A percentile compares a stretch with the other conserved stretches of the same genome.
Evolutionary conservation across 2,329 filamentous ascomycete genomes (phyloP).

Genomic region (Lachnellula suecica): DNA sequence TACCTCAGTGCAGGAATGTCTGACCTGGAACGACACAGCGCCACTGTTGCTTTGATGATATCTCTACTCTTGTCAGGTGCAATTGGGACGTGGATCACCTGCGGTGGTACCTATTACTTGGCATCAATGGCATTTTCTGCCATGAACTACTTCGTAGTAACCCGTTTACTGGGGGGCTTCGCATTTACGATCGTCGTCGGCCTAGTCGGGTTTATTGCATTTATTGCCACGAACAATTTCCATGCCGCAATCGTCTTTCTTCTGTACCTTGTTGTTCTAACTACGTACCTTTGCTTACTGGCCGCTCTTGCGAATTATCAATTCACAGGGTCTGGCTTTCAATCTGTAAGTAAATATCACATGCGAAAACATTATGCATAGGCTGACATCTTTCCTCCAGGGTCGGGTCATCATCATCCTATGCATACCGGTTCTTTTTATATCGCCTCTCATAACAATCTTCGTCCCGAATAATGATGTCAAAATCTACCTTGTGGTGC

Average conservation of each 20-base stretch:
- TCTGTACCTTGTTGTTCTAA: conserved; percentile 56
- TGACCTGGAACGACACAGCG: conserved; percentile 50
- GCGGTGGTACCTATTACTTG: conserved; percentile 62
- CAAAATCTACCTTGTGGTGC: conserved; percentile 53
- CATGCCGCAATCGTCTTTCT: conserved; percentile 55
- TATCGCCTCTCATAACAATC: conserved; percentile 56
- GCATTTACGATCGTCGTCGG: conserved; percentile 37
- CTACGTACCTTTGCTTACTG: conserved; percentile 57
- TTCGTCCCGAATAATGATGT: conserved; percentile 52
- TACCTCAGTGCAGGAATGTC: conserved; percentile 59
- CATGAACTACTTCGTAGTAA: conserved; percentile 42
- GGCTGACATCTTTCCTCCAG: not conserved
- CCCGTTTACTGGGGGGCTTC: conserved; percentile 48
- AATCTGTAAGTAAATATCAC: conserved; percentile 4
- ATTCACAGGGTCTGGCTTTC: conserved; percentile 24
- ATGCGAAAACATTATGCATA: conserved; percentile 31
- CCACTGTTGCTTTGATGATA: conserved; percentile 54
- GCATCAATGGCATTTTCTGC: conserved; percentile 51
- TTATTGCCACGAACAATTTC: conserved; percentile 43
- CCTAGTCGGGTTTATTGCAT: conserved; percentile 49
- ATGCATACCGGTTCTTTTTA: conserved; percentile 54
- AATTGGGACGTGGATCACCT: conserved; percentile 63
- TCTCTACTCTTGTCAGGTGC: conserved; percentile 58
- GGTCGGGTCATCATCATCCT: conserved; percentile 52
- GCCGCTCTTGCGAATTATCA: conserved; percentile 42